A percentile compares a stretch with the other conserved stretches of the same genome.
Conservation (phyloP, 208 protist genomes). For the Acanthamoeba triangularis region DNA sequence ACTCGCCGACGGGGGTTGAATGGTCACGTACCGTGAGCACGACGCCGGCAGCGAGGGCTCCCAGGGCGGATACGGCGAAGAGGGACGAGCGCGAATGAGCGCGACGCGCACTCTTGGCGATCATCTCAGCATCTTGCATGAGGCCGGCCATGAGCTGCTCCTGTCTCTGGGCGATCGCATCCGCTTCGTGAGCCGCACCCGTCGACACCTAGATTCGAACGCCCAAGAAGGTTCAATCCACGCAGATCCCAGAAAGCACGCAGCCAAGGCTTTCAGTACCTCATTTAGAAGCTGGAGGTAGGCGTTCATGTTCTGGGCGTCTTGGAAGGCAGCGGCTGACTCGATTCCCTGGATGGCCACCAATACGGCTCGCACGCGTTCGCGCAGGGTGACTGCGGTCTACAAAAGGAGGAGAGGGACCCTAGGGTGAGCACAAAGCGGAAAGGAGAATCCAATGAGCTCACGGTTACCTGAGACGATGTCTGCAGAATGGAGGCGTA, state of each 20-base stretch:
- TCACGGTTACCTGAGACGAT: not conserved
- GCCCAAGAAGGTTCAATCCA: no score
- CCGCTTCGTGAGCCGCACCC: not conserved
- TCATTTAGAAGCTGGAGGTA: slow-evolving; percentile 20
- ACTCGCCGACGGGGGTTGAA: not conserved
- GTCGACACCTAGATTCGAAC: not conserved
- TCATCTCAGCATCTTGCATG: not conserved
- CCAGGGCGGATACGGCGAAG: slow-evolving; percentile 13
- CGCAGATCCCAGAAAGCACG: no score
- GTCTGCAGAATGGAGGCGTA: slow-evolving; percentile 28
- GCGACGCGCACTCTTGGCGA: slow-evolving; percentile 4
- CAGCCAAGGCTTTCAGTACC: no score
- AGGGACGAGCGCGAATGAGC: slow-evolving; percentile 2
- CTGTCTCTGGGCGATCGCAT: slow-evolving; percentile 18
- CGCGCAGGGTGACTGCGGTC: slow-evolving; percentile 9
- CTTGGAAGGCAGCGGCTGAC: not conserved
- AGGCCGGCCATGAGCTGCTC: slow-evolving; percentile 43
- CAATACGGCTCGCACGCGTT: slow-evolving; percentile 5
- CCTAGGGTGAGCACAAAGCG: not conserved
- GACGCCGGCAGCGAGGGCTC: slow-evolving; percentile 26
- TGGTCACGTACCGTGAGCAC: not conserved
- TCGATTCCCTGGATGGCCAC: slow-evolving; percentile 9
- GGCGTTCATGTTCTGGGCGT: not conserved
- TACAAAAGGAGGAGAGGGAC: not conserved
- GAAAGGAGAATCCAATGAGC: not conserved